Base-by-base conservation (phyloP, 2,329 filamentous ascomycete species). In the Ilyonectria mors-panacis region DNA sequence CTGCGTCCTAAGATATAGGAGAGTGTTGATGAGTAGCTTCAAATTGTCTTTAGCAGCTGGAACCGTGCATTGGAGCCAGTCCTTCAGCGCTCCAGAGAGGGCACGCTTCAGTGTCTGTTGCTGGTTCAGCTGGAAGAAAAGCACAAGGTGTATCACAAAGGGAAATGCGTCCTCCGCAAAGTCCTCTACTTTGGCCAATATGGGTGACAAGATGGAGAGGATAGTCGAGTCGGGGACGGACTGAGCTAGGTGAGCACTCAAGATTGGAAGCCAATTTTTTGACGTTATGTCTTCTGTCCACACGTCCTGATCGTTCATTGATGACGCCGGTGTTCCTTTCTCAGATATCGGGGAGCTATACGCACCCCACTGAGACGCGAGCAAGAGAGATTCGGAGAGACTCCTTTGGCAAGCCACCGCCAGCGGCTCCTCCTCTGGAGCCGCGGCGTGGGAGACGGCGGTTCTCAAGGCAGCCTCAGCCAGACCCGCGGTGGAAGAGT, bases 1-100 rank as follows among this genome's bases (percentile, higher is more conserved):
- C 76, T 97, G 95, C 4, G 92, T 94, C 42, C 94, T 90, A n/a
- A 99, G 86, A 77, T 98, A 99, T 3, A 99, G 83, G 33, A 99
- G 85, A 4, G 91, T 89, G 69, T 94, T 92, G 44, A 98, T 87
- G 1, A 97, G 83, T 39, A 96, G 86, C 67, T 90, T 90, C 57
- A 92, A 82, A 73, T 94, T 94, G 6, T 90, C 86, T 63, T 86
- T 87, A 1, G 83, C 87, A 63, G 72, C 73, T 1, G 78, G 69
- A 4, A 63, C 73, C 9, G 64, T 76, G 19, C 74, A 74, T 3
- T 81, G 81, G 39, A 98, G 87, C 85, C 92, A 94, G 10, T 83
- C 80, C 39, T 86, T 89, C 65, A 93, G 85, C 2, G 90, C 86
- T 10, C 84, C 82, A 0, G 95, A 97, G 1, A 98, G 77, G 8